A percentile compares a stretch with the other conserved stretches of the same genome.
phyloP scores from a whole-genome alignment of 306 rosid genomes.

The Sicyos baderoa region DNA sequence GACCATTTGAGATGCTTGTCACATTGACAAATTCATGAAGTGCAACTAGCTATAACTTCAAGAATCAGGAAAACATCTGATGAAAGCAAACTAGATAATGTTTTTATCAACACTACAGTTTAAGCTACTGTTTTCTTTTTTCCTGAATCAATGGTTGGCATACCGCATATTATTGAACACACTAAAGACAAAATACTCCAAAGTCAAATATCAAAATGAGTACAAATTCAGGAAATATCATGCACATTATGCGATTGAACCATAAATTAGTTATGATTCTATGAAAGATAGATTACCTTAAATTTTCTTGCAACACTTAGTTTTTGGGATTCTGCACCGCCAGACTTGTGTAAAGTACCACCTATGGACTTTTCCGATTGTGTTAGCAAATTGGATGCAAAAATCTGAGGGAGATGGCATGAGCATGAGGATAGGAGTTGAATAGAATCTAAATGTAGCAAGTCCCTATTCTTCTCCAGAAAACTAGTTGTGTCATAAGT shows the following conservation, averaged over 20 bases:
- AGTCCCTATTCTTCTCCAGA: slow-evolving; percentile 96
- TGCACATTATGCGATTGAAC: no score
- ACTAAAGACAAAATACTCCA: not conserved
- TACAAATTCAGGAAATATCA: slow-evolving; percentile 10
- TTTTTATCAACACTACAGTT: slow-evolving; percentile 4
- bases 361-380: slow-evolving; percentile 78
- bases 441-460: slow-evolving; percentile 83
- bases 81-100: not conserved
- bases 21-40: not conserved
- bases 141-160: not conserved
- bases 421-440: slow-evolving; percentile 88
- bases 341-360: slow-evolving; percentile 76
- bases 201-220: not conserved
- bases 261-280: not conserved
- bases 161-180: not conserved
- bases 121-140: slow-evolving; percentile 7
- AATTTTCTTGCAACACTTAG: slow-evolving; percentile 94
- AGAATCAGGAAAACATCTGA: not conserved
- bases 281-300: slow-evolving; percentile 48
- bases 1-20: slow-evolving; percentile 6
- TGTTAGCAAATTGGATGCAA: slow-evolving; percentile 76
- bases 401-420: slow-evolving; percentile 75
- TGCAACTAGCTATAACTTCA: not conserved
- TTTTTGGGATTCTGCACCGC: slow-evolving; percentile 97
- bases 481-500: slow-evolving; percentile 85